A percentile compares a stretch with the other conserved stretches of the same genome.
Evolutionary conservation across 1,284 basidiomycete species (phyloP).

Genomic region (Austroboletus niveus): DNA sequence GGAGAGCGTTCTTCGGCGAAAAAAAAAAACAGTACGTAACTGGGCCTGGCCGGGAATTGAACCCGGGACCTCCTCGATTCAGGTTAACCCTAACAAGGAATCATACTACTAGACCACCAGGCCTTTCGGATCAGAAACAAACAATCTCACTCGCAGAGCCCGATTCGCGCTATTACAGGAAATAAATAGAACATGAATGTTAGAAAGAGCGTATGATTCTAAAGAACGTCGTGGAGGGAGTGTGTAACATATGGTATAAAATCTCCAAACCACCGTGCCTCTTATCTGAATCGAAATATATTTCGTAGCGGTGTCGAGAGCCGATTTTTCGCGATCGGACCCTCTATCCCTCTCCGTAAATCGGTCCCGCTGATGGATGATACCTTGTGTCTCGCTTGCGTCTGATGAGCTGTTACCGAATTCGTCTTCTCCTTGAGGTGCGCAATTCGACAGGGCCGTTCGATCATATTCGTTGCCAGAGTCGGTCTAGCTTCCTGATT

Average conservation of each 20-base stretch:
- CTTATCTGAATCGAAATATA: slow-evolving; percentile 48
- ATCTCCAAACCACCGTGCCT: background rate
- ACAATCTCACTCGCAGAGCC: background rate
- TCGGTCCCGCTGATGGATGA: slow-evolving; percentile 19
- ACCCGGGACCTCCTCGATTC: slow-evolving; percentile 78
- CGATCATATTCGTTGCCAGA: slow-evolving; percentile 1
- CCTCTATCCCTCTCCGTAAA: slow-evolving; percentile 27
- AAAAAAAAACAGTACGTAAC: no score
- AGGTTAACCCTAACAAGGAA: slow-evolving; percentile 47
- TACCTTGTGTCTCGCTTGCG: slow-evolving; percentile 19
- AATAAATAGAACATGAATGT: no score
- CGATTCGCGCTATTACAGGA: no score
- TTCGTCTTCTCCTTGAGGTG: slow-evolving; percentile 17
- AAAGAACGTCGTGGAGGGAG: slow-evolving; percentile 16
- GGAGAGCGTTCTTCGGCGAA: no score
- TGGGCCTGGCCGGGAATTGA: slow-evolving; percentile 82
- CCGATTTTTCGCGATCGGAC: slow-evolving; percentile 36
- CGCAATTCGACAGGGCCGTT: slow-evolving; percentile 17
- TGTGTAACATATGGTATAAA: slow-evolving; percentile 7
- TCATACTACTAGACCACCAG: slow-evolving; percentile 55
- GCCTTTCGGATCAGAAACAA: slow-evolving; percentile 12
- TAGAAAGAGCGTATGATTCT: background rate
- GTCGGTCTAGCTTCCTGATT: slow-evolving; percentile 6
- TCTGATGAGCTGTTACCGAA: background rate
- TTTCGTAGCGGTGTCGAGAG: slow-evolving; percentile 46